A percentile compares a stretch with the other conserved stretches of the same genome.
Conservation (phyloP, 306 rosid species). For the Citrullus colocynthis region DNA sequence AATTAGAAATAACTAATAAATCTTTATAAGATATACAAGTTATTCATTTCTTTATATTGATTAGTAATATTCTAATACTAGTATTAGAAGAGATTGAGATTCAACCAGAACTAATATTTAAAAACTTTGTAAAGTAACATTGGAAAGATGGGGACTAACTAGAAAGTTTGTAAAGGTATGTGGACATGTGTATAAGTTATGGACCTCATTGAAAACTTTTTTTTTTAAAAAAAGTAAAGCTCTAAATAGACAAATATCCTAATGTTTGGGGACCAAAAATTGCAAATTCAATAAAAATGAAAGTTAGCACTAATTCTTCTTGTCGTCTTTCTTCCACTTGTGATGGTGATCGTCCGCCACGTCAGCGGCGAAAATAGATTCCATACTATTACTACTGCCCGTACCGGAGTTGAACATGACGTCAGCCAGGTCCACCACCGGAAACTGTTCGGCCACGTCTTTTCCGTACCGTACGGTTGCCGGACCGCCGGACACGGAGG, state of each 20-base stretch:
- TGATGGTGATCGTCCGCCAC: constrained; percentile 5
- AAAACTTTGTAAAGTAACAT: too few relatives aligned
- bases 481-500: constrained; percentile 10
- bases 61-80: too few relatives aligned
- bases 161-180: too few relatives aligned
- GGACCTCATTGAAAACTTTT: too few relatives aligned
- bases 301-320: constrained; percentile 9
- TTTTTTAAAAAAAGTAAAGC: not conserved
- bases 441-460: constrained; percentile 20
- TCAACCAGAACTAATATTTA: too few relatives aligned
- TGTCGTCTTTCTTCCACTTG: constrained; percentile 24
- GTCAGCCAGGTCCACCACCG: constrained; percentile 50
- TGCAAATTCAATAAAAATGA: not conserved
- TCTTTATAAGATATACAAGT: too few relatives aligned
- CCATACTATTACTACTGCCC: constrained; percentile 40
- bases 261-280: not conserved
- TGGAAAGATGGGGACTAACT: too few relatives aligned
- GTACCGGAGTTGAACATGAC: constrained; percentile 54
- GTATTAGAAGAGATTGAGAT: too few relatives aligned
- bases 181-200: too few relatives aligned
- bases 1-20: too few relatives aligned
- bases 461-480: constrained; percentile 17
- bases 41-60: too few relatives aligned
- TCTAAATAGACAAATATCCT: not conserved
- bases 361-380: constrained; percentile 34